Percentiles rank a stretch among this genome's conserved stretches.
Conservation (phyloP, 352 stramenopile genomes). For the Phytophthora pseudosyringae region DNA sequence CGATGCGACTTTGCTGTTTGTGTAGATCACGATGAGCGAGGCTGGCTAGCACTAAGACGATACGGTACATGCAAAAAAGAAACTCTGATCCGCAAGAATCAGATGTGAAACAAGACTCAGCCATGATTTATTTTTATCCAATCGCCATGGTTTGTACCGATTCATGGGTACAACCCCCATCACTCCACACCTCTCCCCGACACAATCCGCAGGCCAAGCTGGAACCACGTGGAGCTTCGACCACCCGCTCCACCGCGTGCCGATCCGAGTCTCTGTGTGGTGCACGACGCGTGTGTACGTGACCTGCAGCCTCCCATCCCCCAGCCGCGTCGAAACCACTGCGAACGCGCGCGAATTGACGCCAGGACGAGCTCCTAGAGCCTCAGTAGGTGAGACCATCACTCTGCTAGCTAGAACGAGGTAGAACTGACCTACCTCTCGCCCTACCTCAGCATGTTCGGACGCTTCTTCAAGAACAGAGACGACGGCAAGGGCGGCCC, state of each 20-base stretch:
- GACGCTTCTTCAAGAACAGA: constrained; percentile 87
- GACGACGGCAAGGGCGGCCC: constrained; percentile 71
- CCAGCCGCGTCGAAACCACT: not conserved
- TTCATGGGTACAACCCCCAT: too few relatives aligned
- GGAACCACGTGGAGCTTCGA: constrained; percentile 21
- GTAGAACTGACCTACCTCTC: constrained; percentile 4
- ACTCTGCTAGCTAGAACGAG: not conserved
- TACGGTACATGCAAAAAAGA: too few relatives aligned
- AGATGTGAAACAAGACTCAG: too few relatives aligned
- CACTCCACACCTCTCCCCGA: constrained; percentile 7
- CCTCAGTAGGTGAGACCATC: constrained; percentile 2
- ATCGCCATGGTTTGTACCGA: too few relatives aligned
- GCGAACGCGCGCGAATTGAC: constrained; percentile 9
- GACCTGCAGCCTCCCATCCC: not conserved
- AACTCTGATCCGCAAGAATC: too few relatives aligned
- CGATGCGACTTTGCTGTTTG: too few relatives aligned
- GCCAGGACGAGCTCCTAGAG: constrained; percentile 5
- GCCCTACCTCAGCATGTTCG: constrained; percentile 58
- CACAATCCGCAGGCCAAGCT: constrained; percentile 12
- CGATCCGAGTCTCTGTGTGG: not conserved
- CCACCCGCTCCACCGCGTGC: not conserved
- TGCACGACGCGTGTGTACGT: not conserved
- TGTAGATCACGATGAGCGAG: too few relatives aligned
- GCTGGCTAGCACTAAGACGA: too few relatives aligned
- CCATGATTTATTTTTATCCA: too few relatives aligned